A percentile compares a stretch with the other conserved stretches of the same genome.
phyloP scores from a whole-genome alignment of 164 flowering plant species.

The Amborella trichopoda region DNA sequence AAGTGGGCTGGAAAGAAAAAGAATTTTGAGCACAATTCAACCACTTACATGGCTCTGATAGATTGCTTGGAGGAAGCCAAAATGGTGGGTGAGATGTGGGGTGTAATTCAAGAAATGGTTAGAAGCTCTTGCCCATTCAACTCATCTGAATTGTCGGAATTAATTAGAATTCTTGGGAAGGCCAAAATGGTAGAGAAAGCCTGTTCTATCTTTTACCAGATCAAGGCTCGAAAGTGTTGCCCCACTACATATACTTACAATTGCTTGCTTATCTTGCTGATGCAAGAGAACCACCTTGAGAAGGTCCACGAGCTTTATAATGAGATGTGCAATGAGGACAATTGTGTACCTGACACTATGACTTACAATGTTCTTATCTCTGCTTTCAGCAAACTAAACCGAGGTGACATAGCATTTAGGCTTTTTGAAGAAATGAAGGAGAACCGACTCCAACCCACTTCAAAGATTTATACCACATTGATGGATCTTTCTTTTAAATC shows the following conservation, averaged over 20 bases:
- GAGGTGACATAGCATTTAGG: slow-evolving; percentile 60
- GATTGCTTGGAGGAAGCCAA: slow-evolving; percentile 58
- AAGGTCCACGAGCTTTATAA: slow-evolving; percentile 80
- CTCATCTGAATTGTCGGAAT: slow-evolving; percentile 54
- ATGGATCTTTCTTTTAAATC: slow-evolving; percentile 51
- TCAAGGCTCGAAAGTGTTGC: slow-evolving; percentile 55
- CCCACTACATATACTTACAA: slow-evolving; percentile 63
- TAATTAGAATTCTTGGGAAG: slow-evolving; percentile 54
- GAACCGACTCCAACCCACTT: slow-evolving; percentile 66
- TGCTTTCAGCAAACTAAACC: slow-evolving; percentile 53
- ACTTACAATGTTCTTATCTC: slow-evolving; percentile 75
- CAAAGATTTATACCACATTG: slow-evolving; percentile 74
- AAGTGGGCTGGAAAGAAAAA: slow-evolving; percentile 81
- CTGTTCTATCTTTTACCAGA: slow-evolving; percentile 61
- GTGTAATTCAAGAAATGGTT: slow-evolving; percentile 69
- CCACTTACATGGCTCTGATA: slow-evolving; percentile 70
- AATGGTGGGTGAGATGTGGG: slow-evolving; percentile 72
- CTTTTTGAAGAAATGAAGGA: slow-evolving; percentile 89
- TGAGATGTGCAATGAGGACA: slow-evolving; percentile 80
- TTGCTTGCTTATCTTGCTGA: slow-evolving; percentile 58
- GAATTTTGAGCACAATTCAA: slow-evolving; percentile 60
- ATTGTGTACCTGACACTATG: slow-evolving; percentile 65
- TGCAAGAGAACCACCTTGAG: slow-evolving; percentile 72
- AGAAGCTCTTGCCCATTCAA: slow-evolving; percentile 32
- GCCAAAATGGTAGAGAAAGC: slow-evolving; percentile 91